Evolutionary conservation across 2,329 filamentous ascomycete genomes (phyloP), one percentile per base, ranked within the genome.

Genomic region (Cladosporium phlei): DNA sequence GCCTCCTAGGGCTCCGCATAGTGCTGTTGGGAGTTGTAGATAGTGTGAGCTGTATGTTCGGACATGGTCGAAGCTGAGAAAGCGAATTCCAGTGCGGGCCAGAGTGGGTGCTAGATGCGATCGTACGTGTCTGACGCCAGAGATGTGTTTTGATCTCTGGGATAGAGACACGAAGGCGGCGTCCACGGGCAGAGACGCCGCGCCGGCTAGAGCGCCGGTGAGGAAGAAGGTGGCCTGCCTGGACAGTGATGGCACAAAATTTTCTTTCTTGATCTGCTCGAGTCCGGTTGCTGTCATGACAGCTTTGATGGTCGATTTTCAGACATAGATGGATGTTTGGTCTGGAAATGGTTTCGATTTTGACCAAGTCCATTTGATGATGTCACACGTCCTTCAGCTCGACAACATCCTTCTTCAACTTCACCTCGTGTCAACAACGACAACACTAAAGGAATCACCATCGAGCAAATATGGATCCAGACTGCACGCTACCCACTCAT

Each of bases 61-160:
- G 12, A 42, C 35, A 17, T 48, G 29, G n/a, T 52, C 52, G 24
- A 54, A 54, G 16, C 42, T 46, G 33, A 48, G 47, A 27, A 54
- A 52, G 8, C 52, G 48, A 2, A 49, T 22, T 6, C 52, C 52
- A 6, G 47, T 48, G 9, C 50, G 45, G 4, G 42, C 35, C 7
- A 54, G 33, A 2, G 38, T 33, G 8, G 47, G 28, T 14, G 40
- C 22, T 3, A 42, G 21, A n/a, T 27, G 16, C 7, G 47, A 27
- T 35, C 39, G 11, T 20, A 43, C 5, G 38, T 42, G 20, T 5
- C 11, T 22, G 17, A 33, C 25, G n/a, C 25, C 16, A 21, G 32
- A 21, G 1, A n/a, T 14, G 12, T 22, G 20, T 28, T 37, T 19
- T 5, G 33, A 8, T 25, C 22, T 20, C 16, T 27, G 30, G 9